Base-by-base conservation (phyloP, 2,329 filamentous ascomycete genomes). In the Aspergillus sp. region DNA sequence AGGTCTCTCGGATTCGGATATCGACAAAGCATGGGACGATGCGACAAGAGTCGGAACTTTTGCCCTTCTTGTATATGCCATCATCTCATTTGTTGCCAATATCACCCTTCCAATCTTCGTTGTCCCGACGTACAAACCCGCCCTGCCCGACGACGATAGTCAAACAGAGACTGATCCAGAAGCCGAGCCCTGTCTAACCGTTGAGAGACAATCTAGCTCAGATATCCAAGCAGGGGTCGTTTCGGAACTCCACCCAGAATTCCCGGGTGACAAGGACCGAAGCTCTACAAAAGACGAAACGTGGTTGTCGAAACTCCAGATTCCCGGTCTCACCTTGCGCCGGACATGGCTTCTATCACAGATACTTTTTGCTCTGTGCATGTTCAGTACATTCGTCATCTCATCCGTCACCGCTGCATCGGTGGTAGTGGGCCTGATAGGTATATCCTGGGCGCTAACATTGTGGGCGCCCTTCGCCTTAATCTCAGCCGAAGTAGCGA, bases 381-480 rank as follows among this genome's bases (percentile, higher is more conserved):
- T 95, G 86, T 90, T 90, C 70, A 85, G 87, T 68, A 96, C 93
- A 0, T 86, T 96, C 56, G 82, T 96, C 58, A 90, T 96, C 39
- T 83, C 80, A 41, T 86, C 85, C 2, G 87, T 91, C 7, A 79
- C 84, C 56, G 85, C 82, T 9, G 93, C 90, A 1, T 96, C 90
- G 0, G 81, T 85, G 1, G 82, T 96, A 34, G 88, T 96, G 55
- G 90, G 87, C 1, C 78, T 95, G 22, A 87, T 96, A 48, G 93
- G 93, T 34, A 86, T 98, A 57, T 92, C 91, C 1, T 98, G 93
- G 93, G 92, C 93, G 20, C 79, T 97, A 67, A 92, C 92, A 2
- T 85, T 96, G 24, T 98, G 93, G 93, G 93, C 93, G 0, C 93
- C 93, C 0, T 98, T 93, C 78, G 93, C 93, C 39, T 89, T 98